Evolutionary conservation across 257 asterid genomes (phyloP).

Genomic region (Salvia hispanica): DNA sequence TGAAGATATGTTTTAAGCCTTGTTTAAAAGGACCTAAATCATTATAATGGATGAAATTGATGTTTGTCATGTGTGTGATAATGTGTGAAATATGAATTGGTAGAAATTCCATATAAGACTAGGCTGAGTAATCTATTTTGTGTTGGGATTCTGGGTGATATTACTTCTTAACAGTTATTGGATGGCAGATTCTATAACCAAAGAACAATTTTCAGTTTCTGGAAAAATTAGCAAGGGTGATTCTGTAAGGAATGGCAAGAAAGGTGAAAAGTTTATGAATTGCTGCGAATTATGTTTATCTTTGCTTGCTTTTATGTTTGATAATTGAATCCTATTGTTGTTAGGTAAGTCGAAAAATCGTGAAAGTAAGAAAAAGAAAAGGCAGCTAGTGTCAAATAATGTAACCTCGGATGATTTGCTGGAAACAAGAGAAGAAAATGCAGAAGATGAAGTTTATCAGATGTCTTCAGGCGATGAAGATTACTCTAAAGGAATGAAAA

Average conservation of each 20-base stretch:
- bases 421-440: conserved; percentile 43
- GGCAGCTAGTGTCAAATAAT: conserved; percentile 27
- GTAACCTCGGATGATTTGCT: conserved; percentile 34
- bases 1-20: background rate
- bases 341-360: conserved; percentile 55
- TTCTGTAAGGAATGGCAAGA: conserved; percentile 18
- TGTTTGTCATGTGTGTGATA: background rate
- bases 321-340: conserved; percentile 7
- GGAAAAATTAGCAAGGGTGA: conserved; percentile 29
- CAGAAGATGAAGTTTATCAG: conserved; percentile 59
- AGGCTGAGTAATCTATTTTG: background rate
- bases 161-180: conserved; percentile 1
- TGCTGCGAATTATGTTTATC: background rate
- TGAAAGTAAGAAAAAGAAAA: conserved; percentile 41
- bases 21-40: background rate
- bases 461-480: conserved; percentile 92
- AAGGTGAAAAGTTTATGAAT: conserved; percentile 26
- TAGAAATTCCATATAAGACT: background rate
- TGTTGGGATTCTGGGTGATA: background rate
- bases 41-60: background rate
- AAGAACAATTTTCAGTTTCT: conserved; percentile 21
- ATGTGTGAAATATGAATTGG: background rate
- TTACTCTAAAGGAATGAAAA: conserved; percentile 77
- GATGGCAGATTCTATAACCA: conserved; percentile 21
- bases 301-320: background rate